Evolutionary conservation across 768 basidiomycete species (phyloP).

Genomic region (Pleurotus tuber-regium): DNA sequence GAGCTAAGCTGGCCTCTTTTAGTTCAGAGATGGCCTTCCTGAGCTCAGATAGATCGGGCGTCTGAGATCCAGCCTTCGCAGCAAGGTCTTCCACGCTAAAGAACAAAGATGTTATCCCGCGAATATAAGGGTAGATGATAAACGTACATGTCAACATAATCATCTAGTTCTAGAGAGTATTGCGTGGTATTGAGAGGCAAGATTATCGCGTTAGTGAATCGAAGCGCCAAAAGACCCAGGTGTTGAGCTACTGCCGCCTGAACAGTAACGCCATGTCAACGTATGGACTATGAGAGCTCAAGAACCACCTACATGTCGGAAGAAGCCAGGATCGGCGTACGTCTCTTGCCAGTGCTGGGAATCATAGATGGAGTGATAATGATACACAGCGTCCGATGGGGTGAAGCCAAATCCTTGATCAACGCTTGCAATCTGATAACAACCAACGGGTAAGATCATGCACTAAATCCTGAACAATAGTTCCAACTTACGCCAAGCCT

Average conservation of each 20-base stretch:
- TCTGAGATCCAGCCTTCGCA: slow-evolving; percentile 9
- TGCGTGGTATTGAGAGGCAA: slow-evolving; percentile 78
- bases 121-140: neutral
- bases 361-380: slow-evolving; percentile 80
- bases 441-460: slow-evolving; percentile 8
- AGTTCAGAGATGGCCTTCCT: slow-evolving; percentile 44
- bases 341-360: slow-evolving; percentile 68
- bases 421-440: slow-evolving; percentile 20
- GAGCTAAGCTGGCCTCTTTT: slow-evolving; percentile 46
- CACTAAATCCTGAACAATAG: neutral
- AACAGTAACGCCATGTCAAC: neutral
- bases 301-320: slow-evolving; percentile 54
- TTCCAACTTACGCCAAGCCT: slow-evolving; percentile 44
- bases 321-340: slow-evolving; percentile 76
- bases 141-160: slow-evolving; percentile 16
- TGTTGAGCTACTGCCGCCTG: slow-evolving; percentile 68
- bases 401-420: slow-evolving; percentile 21
- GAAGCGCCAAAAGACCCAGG: slow-evolving; percentile 61
- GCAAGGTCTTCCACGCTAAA: slow-evolving; percentile 11
- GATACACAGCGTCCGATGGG: slow-evolving; percentile 62
- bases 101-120: slow-evolving; percentile 8
- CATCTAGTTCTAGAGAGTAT: slow-evolving; percentile 53
- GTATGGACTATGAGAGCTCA: neutral
- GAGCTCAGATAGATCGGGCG: slow-evolving; percentile 41
- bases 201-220: slow-evolving; percentile 60